A percentile compares a stretch with the other conserved stretches of the same genome.
Conservation (phyloP, 768 basidiomycete genomes). For the Galerina marginata region DNA sequence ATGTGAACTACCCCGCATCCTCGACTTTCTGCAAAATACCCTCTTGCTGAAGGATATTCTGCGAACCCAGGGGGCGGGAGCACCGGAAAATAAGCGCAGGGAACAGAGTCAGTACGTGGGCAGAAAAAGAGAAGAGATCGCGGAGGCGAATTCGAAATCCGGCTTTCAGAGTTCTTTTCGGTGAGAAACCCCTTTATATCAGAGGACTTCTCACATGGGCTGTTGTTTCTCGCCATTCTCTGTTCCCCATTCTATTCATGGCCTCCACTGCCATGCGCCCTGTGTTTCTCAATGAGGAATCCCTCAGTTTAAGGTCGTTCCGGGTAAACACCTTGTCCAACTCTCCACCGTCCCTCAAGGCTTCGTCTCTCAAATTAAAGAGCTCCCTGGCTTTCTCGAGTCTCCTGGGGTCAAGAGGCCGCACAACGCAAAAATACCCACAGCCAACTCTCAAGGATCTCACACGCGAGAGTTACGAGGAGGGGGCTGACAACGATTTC, state of each 20-base stretch:
- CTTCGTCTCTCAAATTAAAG: slow-evolving; percentile 29
- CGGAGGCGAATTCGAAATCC: not conserved
- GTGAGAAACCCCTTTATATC: slow-evolving; percentile 1
- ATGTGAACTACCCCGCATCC: slow-evolving; percentile 7
- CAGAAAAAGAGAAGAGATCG: not conserved
- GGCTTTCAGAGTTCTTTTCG: slow-evolving; percentile 5
- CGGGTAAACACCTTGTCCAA: slow-evolving; percentile 15
- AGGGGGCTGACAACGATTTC: slow-evolving; percentile 3
- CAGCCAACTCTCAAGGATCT: slow-evolving; percentile 13
- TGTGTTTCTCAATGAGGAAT: slow-evolving; percentile 21
- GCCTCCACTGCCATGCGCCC: slow-evolving; percentile 15
- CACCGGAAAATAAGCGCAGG: not conserved
- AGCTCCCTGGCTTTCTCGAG: slow-evolving; percentile 20
- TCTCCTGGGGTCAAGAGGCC: slow-evolving; percentile 21
- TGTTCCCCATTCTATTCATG: slow-evolving; percentile 4
- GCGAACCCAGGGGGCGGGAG: not conserved
- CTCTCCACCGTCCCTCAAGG: slow-evolving; percentile 26
- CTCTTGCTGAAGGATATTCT: not conserved
- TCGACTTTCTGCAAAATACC: not conserved
- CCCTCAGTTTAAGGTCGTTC: slow-evolving; percentile 28
- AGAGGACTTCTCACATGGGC: slow-evolving; percentile 10
- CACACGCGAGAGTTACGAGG: not conserved
- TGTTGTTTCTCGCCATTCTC: not conserved
- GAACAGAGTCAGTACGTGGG: too few species aligned
- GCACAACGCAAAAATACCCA: not conserved